phyloP scores from a whole-genome alignment of 179 eudicot genomes.

The Silene coronaria region DNA sequence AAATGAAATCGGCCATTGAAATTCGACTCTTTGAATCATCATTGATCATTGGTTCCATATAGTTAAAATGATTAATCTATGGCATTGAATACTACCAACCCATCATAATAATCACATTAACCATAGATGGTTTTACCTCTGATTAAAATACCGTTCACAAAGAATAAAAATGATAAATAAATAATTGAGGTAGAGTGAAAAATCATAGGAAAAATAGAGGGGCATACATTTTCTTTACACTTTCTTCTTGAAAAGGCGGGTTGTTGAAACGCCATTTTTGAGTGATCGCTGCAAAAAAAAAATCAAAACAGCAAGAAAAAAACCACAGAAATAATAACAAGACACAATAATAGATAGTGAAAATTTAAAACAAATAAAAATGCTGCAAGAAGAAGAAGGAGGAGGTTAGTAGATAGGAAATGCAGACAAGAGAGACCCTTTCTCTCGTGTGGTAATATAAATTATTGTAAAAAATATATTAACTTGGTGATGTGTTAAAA shows the following conservation, averaged over 20 bases:
- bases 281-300: background rate
- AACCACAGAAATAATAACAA: background rate
- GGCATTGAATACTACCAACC: too few relatives aligned
- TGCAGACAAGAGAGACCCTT: too few relatives aligned
- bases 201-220: too few relatives aligned
- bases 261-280: slow-evolving; percentile 18
- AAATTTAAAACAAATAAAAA: background rate
- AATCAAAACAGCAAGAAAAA: background rate
- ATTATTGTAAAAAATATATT: too few relatives aligned
- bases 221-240: slow-evolving; percentile 27
- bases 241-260: slow-evolving; percentile 16
- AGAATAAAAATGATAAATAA: background rate
- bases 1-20: background rate
- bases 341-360: background rate
- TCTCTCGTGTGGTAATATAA: too few relatives aligned
- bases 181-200: background rate
- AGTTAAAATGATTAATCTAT: too few relatives aligned
- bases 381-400: background rate
- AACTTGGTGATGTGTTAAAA: too few relatives aligned
- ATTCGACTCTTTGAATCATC: background rate
- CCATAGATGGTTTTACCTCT: too few relatives aligned
- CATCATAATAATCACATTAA: too few relatives aligned
- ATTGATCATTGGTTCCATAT: too few relatives aligned
- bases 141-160: background rate
- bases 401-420: too few relatives aligned